Evolutionary conservation across 2,329 filamentous ascomycete species (phyloP).

Genomic region (Sporothrix humicola): DNA sequence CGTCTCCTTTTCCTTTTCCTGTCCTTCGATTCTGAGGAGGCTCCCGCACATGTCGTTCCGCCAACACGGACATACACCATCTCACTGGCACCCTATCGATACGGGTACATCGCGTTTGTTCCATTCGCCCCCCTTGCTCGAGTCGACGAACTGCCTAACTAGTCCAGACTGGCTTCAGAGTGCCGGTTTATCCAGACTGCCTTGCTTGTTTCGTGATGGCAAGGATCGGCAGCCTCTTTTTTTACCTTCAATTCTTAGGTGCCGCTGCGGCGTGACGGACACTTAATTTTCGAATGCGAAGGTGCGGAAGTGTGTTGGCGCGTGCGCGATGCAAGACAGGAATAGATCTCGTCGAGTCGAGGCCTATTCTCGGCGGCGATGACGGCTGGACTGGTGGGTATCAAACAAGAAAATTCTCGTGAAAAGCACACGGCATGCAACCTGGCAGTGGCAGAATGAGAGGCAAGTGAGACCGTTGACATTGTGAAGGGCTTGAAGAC

Average conservation of each 20-base stretch:
- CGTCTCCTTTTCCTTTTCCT: not conserved
- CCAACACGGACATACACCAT: no score
- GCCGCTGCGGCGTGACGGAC: not conserved
- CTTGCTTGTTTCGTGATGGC: not conserved
- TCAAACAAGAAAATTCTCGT: no score
- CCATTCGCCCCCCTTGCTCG: conserved; percentile 1
- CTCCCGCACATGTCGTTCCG: no score
- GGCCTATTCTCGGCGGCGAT: no score
- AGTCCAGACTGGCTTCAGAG: not conserved
- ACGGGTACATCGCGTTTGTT: conserved; percentile 2
- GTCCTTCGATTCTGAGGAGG: not conserved
- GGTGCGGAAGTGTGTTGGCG: no score
- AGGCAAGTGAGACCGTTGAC: no score
- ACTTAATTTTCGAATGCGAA: not conserved
- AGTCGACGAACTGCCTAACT: no score
- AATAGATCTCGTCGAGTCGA: not conserved
- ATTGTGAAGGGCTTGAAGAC: no score
- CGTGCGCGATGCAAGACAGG: not conserved
- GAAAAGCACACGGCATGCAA: no score
- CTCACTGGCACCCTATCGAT: not conserved
- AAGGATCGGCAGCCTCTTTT: not conserved
- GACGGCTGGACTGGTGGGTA: no score
- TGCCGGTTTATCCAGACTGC: not conserved
- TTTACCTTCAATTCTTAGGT: not conserved
- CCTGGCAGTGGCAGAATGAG: no score